Evolutionary conservation across 1,139 yeast species (phyloP).

Genomic region (Lizanozyma gosingica): DNA sequence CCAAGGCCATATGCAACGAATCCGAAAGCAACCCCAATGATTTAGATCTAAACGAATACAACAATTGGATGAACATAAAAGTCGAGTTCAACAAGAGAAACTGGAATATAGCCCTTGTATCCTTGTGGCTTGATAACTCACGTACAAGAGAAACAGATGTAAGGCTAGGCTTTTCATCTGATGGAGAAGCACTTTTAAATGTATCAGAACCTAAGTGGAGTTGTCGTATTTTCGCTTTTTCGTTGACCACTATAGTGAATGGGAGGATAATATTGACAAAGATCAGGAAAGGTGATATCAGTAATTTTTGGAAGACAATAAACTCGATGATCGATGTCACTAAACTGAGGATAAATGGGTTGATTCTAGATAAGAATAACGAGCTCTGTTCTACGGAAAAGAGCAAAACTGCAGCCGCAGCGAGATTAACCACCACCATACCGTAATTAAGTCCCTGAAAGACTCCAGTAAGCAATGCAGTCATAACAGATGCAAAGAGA

Average conservation of each 20-base stretch:
- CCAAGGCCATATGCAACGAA: conserved; percentile 92
- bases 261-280: not conserved
- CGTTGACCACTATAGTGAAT: not conserved
- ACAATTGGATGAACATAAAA: conserved; percentile 88
- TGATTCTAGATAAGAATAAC: not conserved
- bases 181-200: not conserved
- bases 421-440: not conserved
- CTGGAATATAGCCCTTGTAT: conserved; percentile 82
- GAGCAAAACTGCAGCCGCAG: not conserved
- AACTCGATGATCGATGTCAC: not conserved
- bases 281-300: not conserved
- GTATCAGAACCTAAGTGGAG: not conserved
- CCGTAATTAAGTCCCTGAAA: not conserved
- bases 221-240: not conserved
- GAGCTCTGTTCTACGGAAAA: not conserved
- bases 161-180: not conserved
- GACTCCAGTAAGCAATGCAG: not conserved
- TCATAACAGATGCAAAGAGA: not conserved
- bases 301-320: not conserved
- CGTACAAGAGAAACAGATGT: not conserved
- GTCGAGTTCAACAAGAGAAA: conserved; percentile 78
- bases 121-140: conserved; percentile 50
- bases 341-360: not conserved
- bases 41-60: conserved; percentile 86
- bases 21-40: conserved; percentile 89